These are phyloP conservation scores for Agrostemma githago DNA, from an alignment of 148 eudicot genomes.

Conservation along the genomic window DNA sequence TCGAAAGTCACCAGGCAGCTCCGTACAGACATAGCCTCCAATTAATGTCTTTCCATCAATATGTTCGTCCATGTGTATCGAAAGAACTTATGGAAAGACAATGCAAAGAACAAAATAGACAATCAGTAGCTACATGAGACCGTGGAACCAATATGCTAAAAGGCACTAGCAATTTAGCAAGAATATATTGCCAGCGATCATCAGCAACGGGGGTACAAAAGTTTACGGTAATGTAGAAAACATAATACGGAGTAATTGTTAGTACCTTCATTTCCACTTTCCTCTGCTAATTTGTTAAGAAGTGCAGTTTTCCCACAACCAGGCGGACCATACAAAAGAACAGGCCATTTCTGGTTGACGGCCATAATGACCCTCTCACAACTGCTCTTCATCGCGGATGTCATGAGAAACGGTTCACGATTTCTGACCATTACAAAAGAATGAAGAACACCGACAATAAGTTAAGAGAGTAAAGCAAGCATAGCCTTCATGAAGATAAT, in stretches of 20 bases:
- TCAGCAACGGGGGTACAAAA: background rate
- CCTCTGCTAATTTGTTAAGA: conserved; percentile 54
- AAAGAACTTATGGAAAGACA: conserved; percentile 44
- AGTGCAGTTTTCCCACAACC: conserved; percentile 91
- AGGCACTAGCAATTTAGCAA: background rate
- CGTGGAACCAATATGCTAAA: conserved; percentile 10
- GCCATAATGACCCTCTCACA: conserved; percentile 82
- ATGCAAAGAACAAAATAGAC: background rate
- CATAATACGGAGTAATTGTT: background rate
- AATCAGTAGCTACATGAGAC: background rate
- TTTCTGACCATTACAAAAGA: conserved; percentile 15
- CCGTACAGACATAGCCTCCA: conserved; percentile 90
- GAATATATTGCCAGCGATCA: background rate
- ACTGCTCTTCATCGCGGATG: conserved; percentile 62
- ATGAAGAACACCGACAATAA: conserved; percentile 11
- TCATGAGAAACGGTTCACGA: conserved; percentile 53
- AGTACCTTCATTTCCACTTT: conserved; percentile 65
- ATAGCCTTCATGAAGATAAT: conserved; percentile 5
- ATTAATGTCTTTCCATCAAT: conserved; percentile 88
- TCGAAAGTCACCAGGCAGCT: conserved; percentile 94
- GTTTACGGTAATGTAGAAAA: background rate
- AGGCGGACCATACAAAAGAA: conserved; percentile 90
- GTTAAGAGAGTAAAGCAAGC: conserved; percentile 8
- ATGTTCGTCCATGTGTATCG: conserved; percentile 97
- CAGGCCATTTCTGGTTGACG: conserved; percentile 87